Evolutionary conservation across 2,329 filamentous ascomycete genomes (phyloP), one percentile per base, ranked within the genome.

Genomic region (Coniochaeta ligniaria): DNA sequence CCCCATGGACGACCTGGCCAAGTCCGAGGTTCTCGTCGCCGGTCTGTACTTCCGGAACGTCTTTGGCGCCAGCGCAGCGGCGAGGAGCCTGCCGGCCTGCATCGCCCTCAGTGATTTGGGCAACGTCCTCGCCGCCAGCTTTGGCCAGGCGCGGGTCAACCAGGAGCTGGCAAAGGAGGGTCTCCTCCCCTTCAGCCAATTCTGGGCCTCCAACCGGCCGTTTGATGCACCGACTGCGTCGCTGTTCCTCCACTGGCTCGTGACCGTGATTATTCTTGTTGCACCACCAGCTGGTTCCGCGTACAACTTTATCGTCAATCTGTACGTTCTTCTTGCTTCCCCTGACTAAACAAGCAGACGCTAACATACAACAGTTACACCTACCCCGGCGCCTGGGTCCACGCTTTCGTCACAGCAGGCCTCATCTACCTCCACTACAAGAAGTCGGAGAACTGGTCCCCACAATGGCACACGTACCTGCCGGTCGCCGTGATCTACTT

Each of bases 161-260:
- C 84, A 87, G 64, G 87, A 90, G 70, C 76, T 91, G 52, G 88
- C 84, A 0, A 89, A 88, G 67, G 88, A 91, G 67, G 87, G 87
- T 0, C 75, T 91, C 6, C 68, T 91, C 16, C 88, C 88, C 0
- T 88, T 81, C 60, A 85, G 83, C 62, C 78, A 78, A 2, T 83
- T 91, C 69, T 90, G 85, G 84, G 87, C 87, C 0, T 89, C 85
- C 3, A 87, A 84, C 67, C 82, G 80, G 70, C 88, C 88, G 0
- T 87, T 86, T 63, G 83, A 85, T 59, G 81, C 87, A 0, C 87
- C 87, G 0, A 79, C 83, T 28, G 75, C 84, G 6, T 73, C 80
- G 67, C 73, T 86, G 9, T 83, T 89, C 65, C 77, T 89, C 22
- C 87, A 90, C 70, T 90, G 84, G 81, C 67, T 87, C 17, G 79